phyloP scores from a whole-genome alignment of 1,139 yeast genomes.

The Lodderomyces margitis region DNA sequence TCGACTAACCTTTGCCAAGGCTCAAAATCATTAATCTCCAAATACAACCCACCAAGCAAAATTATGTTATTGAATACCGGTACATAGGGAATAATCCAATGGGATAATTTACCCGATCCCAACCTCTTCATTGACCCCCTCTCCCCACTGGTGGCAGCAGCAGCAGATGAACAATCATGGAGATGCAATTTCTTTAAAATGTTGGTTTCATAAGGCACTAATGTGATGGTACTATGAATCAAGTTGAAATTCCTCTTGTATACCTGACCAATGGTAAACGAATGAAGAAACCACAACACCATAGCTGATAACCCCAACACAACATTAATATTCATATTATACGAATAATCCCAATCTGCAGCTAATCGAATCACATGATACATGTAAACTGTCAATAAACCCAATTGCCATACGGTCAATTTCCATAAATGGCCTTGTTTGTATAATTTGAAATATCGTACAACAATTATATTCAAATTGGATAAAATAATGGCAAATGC shows the following conservation, averaged over 20 bases:
- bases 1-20: constrained; percentile 36
- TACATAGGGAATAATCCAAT: constrained; percentile 30
- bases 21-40: constrained; percentile 39
- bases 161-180: no score
- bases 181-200: constrained; percentile 32
- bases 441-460: constrained; percentile 33
- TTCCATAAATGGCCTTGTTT: constrained; percentile 11
- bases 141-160: no score
- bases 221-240: constrained; percentile 36
- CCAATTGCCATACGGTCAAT: constrained; percentile 12
- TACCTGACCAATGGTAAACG: constrained; percentile 20
- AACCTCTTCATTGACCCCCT: not conserved
- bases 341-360: constrained; percentile 39
- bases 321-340: constrained; percentile 36
- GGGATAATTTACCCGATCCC: not conserved
- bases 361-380: constrained; percentile 31
- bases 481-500: constrained; percentile 41
- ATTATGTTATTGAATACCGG: constrained; percentile 38
- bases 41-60: constrained; percentile 33
- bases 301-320: constrained; percentile 33
- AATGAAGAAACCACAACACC: constrained; percentile 36
- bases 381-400: constrained; percentile 20
- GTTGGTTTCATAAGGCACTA: constrained; percentile 42
- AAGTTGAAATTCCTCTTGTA: constrained; percentile 25
- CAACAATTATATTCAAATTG: constrained; percentile 36